Percentiles rank a stretch among this genome's conserved stretches.
Conservation (phyloP, 2,329 filamentous ascomycete species). For the Sphaerulina musiva region DNA sequence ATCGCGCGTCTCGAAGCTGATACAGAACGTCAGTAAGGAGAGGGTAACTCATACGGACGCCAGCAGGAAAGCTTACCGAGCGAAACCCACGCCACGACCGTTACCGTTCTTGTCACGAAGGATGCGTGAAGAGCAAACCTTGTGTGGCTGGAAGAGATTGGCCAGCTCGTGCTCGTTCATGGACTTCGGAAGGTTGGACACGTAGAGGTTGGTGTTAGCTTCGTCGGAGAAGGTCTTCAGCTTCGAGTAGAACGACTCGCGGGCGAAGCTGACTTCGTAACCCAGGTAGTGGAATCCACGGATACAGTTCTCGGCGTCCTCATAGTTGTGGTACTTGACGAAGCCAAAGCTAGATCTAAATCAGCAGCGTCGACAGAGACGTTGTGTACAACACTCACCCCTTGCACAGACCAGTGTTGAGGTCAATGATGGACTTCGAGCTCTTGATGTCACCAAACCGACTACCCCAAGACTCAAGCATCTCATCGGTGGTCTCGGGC, state of each 20-base stretch:
- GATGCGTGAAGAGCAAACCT: conserved; percentile 89
- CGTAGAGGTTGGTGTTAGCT: conserved; percentile 88
- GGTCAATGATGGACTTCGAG: conserved; percentile 97
- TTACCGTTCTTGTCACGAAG: conserved; percentile 86
- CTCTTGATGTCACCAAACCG: conserved; percentile 93
- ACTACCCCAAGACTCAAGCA: conserved; percentile 71
- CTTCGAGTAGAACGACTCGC: conserved; percentile 95
- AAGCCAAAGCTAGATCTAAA: conserved; percentile 72
- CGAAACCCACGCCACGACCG: conserved; percentile 94
- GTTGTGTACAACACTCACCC: conserved; percentile 54
- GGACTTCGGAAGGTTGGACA: conserved; percentile 89
- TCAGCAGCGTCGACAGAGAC: conserved; percentile 28
- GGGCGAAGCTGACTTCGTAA: conserved; percentile 95
- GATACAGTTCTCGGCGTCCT: conserved; percentile 91
- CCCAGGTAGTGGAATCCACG: conserved; percentile 89
- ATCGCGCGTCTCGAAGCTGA: conserved; percentile 80
- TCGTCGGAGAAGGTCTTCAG: conserved; percentile 94
- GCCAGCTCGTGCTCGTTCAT: conserved; percentile 83
- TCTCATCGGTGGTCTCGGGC: conserved; percentile 88
- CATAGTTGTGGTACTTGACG: conserved; percentile 83
- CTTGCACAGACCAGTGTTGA: conserved; percentile 88
- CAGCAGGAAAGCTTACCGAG: conserved; percentile 57
- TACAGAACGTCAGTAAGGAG: conserved; percentile 14
- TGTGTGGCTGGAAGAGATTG: conserved; percentile 70
- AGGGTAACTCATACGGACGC: conserved; percentile 1